Base-by-base conservation (phyloP, 2,329 filamentous ascomycete species). In the Epicoccum nigrum region DNA sequence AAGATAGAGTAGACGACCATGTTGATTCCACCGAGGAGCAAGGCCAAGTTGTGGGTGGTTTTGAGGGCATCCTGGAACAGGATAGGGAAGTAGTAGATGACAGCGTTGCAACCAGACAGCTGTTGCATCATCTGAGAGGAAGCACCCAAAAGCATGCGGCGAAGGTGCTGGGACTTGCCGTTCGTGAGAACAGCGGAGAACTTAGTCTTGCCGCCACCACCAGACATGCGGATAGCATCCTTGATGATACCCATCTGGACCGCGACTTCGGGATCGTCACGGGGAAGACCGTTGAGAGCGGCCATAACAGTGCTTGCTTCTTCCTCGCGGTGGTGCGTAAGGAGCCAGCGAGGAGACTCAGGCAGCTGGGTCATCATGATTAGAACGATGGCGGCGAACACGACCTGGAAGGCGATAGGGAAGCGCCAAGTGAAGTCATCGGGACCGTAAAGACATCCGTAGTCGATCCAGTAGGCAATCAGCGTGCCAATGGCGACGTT, bases 41-140 rank as follows among this genome's bases (percentile, higher is more conserved):
- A 63, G 1, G 76, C 73, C 53, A 79, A 62, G 43, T 77, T 77
- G 44, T 74, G 65, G 25, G 56, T 51, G 35, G 71, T 57, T 51
- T 80, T 78, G 53, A 89, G 83, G 3, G 82, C 85, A n/a, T 66
- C 54, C 58, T 75, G 58, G 64, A 76, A 76, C 7, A 77, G 65
- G 39, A 77, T 68, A 0, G 75, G 75, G 54, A 76, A 72, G 56
- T 74, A 77, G 64, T 77, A 77, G 55, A 76, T 77, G 49, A 77
- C 74, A 12, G 74, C 74, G 47, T 76, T 76, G 55, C 68, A 69
- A 19, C 65, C 66, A 30, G 62, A 65, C 33, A 67, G 54, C 38
- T 87, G 85, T 65, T 86, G 84, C 77, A 86, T 83, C 34, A 86
- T 75, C 68, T 87, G 84, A 4, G 78, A 79, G n/a, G 76, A 79